Conservation (phyloP, 2,329 filamentous ascomycete species). For the Onygenales sp. region DNA sequence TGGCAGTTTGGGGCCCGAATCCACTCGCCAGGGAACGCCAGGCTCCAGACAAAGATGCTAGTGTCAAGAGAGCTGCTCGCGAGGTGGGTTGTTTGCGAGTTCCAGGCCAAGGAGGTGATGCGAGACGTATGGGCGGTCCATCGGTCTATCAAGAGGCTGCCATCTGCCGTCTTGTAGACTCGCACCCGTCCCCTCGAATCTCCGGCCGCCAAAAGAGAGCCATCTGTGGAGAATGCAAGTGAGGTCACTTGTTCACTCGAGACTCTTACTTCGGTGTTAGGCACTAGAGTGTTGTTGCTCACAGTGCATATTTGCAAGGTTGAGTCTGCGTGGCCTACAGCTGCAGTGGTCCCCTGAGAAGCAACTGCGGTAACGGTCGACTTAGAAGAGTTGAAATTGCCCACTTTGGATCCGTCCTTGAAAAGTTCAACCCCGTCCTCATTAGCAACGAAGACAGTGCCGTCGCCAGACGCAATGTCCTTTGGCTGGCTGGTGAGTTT, state of each 20-base stretch:
- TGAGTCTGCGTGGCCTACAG: constrained; percentile 67
- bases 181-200: constrained; percentile 79
- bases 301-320: constrained; percentile 64
- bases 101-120: constrained; percentile 66
- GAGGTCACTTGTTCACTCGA: constrained; percentile 65
- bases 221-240: constrained; percentile 72
- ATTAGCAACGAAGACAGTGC: constrained; percentile 50
- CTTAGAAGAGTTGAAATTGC: constrained; percentile 52
- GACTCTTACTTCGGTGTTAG: constrained; percentile 53
- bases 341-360: constrained; percentile 57
- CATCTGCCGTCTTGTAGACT: constrained; percentile 61
- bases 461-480: constrained; percentile 50
- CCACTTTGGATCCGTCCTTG: constrained; percentile 49
- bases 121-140: constrained; percentile 65
- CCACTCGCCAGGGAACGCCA: constrained; percentile 71
- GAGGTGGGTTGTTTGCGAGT: constrained; percentile 63
- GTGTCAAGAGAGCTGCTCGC: constrained; percentile 84
- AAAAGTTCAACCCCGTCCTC: constrained; percentile 50
- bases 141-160: constrained; percentile 67
- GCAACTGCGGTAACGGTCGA: constrained; percentile 60
- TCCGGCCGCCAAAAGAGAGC: constrained; percentile 70
- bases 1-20: constrained; percentile 82
- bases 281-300: constrained; percentile 46
- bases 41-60: constrained; percentile 85
- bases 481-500: constrained; percentile 75